phyloP scores from a whole-genome alignment of 2,329 filamentous ascomycete genomes.

The Alternaria ventricosa region DNA sequence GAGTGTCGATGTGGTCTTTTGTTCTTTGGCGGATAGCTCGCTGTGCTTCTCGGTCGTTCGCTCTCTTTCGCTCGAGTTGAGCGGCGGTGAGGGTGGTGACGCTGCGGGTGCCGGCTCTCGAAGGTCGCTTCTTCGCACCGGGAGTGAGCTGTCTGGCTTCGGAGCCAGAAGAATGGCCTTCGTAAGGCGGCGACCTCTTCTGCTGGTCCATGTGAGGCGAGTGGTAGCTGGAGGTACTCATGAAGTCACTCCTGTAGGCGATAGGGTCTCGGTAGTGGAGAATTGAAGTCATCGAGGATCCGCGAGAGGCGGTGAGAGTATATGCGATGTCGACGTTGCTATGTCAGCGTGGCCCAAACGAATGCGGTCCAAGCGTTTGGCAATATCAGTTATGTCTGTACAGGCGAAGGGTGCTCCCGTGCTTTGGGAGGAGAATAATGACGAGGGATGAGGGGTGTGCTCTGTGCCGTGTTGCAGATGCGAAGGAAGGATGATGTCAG shows the following conservation, averaged over 20 bases:
- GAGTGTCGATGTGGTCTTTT: conserved; percentile 64
- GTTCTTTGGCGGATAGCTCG: conserved; percentile 65
- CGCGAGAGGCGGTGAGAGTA: conserved; percentile 44
- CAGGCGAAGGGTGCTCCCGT: conserved; percentile 34
- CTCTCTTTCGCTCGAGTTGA: conserved; percentile 65
- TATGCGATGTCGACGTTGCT: conserved; percentile 38
- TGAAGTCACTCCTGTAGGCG: conserved; percentile 48
- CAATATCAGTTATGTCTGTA: conserved; percentile 27
- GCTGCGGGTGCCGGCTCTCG: conserved; percentile 63
- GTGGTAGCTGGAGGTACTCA: conserved; percentile 45
- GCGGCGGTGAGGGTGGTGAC: conserved; percentile 64
- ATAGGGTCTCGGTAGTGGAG: conserved; percentile 48
- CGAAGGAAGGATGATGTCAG: conserved; percentile 18
- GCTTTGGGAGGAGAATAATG: conserved; percentile 27
- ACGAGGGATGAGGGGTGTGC: conserved; percentile 35
- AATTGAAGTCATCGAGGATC: conserved; percentile 51
- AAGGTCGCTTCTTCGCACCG: conserved; percentile 56
- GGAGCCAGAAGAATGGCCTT: conserved; percentile 49
- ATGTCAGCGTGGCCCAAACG: conserved; percentile 40
- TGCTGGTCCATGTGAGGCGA: conserved; percentile 45
- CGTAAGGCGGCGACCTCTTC: conserved; percentile 47
- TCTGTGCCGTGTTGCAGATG: conserved; percentile 26
- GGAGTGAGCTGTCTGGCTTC: conserved; percentile 47
- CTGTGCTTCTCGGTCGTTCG: conserved; percentile 67
- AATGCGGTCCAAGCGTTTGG: conserved; percentile 34